These are phyloP conservation scores for Takashimella koratensis DNA, from an alignment of 1,284 basidiomycete genomes.

Conservation along the genomic window DNA sequence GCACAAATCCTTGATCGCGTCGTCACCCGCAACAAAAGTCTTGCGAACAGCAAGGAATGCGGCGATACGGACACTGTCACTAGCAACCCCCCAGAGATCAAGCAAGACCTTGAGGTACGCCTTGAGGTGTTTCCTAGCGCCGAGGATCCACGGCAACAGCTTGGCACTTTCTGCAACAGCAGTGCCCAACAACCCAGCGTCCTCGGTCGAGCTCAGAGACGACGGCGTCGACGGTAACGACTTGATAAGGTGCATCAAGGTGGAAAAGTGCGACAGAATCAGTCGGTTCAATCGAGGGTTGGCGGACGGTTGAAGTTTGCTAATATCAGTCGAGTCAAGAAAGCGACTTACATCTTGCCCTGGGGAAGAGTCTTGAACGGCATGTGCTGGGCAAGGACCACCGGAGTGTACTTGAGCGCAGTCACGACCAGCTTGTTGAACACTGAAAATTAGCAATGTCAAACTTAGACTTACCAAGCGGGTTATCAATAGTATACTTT, in stretches of 20 bases:
- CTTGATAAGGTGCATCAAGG: conserved; percentile 70
- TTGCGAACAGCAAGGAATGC: conserved; percentile 82
- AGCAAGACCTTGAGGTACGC: conserved; percentile 81
- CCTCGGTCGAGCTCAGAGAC: conserved; percentile 25
- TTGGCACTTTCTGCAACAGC: conserved; percentile 79
- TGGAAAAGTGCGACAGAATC: conserved; percentile 83
- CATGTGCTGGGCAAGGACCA: conserved; percentile 80
- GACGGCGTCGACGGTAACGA: conserved; percentile 63
- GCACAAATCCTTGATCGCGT: conserved; percentile 75
- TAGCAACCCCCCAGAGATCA: conserved; percentile 73
- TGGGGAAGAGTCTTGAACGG: conserved; percentile 78
- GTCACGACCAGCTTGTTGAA: conserved; percentile 91
- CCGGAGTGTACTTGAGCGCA: conserved; percentile 82
- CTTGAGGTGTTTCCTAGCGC: conserved; percentile 77
- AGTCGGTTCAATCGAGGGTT: conserved; percentile 78
- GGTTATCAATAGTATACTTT: conserved; percentile 75
- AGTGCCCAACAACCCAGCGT: conserved; percentile 57
- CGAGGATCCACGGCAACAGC: conserved; percentile 77
- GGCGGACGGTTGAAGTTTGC: conserved; percentile 57
- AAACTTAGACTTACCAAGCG: conserved; percentile 56
- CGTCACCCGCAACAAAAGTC: conserved; percentile 74
- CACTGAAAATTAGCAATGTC: conserved; percentile 52
- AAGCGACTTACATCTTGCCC: conserved; percentile 70
- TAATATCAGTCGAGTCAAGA: conserved; percentile 34
- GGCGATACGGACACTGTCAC: conserved; percentile 79